phyloP scores from a whole-genome alignment of 805 yeast species.

The Metschnikowia orientalis region DNA sequence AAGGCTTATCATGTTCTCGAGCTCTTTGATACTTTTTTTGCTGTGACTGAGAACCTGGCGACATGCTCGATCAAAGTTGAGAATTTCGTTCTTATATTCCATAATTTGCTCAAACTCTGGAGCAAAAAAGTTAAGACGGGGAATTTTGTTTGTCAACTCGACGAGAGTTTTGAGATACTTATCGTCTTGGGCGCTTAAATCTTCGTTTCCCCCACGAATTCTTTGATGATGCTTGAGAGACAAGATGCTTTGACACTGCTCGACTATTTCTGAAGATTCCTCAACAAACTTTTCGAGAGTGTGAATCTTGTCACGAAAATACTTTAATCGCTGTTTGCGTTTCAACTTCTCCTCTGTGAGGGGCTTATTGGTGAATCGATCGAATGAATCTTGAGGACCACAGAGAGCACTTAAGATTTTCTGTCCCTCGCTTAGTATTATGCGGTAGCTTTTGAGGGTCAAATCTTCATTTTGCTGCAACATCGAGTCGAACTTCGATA shows the following conservation, averaged over 20 bases:
- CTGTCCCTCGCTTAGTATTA: conserved; percentile 53
- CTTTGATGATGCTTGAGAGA: conserved; percentile 50
- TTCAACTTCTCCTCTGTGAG: conserved; percentile 13
- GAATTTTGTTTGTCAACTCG: conserved; percentile 35
- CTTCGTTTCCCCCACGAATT: conserved; percentile 28
- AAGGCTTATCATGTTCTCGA: conserved; percentile 48
- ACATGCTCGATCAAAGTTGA: conserved; percentile 47
- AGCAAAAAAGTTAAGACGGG: conserved; percentile 46
- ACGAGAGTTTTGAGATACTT: conserved; percentile 11
- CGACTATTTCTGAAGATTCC: conserved; percentile 48
- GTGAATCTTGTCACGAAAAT: conserved; percentile 21
- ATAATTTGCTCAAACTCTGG: conserved; percentile 58
- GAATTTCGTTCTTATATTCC: conserved; percentile 50
- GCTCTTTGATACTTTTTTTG: conserved; percentile 38
- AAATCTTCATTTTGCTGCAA: conserved; percentile 42
- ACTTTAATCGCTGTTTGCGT: conserved; percentile 9
- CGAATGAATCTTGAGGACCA: conserved; percentile 17
- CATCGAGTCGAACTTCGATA: conserved; percentile 37
- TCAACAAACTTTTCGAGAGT: conserved; percentile 41
- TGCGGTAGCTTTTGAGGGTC: conserved; percentile 41
- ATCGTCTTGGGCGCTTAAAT: conserved; percentile 21
- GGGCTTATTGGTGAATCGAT: neutral
- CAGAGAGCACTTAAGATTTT: conserved; percentile 40
- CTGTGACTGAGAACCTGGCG: conserved; percentile 32
- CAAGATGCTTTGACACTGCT: conserved; percentile 50